Evolutionary conservation across 2,329 filamentous ascomycete species (phyloP).

Genomic region (Sporothrix sp.): DNA sequence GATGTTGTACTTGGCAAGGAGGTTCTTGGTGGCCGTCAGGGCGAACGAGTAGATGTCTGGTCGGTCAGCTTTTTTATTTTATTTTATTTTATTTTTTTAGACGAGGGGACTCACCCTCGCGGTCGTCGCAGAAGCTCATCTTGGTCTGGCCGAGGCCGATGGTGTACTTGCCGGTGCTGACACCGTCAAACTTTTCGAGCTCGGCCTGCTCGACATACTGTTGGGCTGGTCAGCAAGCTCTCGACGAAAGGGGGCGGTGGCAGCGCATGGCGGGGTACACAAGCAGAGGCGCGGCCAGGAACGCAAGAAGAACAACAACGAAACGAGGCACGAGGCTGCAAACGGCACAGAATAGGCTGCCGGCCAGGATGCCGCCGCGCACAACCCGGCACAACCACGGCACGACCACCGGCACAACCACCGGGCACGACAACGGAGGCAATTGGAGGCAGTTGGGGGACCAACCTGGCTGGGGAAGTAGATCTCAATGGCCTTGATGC

Average conservation of each 20-base stretch:
- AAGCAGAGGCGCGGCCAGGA: not conserved
- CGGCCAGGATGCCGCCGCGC: too few species aligned
- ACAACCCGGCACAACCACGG: too few species aligned
- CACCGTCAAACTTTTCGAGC: slow-evolving; percentile 80
- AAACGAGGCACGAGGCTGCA: not conserved
- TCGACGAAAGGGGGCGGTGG: too few species aligned
- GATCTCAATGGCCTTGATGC: slow-evolving; percentile 87
- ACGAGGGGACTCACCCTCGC: slow-evolving; percentile 45
- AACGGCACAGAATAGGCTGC: too few species aligned
- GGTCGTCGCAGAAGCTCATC: slow-evolving; percentile 87
- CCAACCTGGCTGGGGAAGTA: slow-evolving; percentile 79
- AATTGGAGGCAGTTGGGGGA: slow-evolving; percentile 18
- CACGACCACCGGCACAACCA: too few species aligned
- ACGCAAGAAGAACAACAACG: slow-evolving; percentile 1
- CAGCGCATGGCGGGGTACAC: slow-evolving; percentile 6
- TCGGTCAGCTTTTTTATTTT: too few species aligned
- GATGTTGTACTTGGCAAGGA: slow-evolving; percentile 75
- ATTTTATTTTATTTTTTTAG: not conserved
- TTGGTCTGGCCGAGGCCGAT: slow-evolving; percentile 85
- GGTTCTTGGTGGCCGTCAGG: slow-evolving; percentile 66
- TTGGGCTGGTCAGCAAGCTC: slow-evolving; percentile 1
- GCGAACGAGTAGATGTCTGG: slow-evolving; percentile 81
- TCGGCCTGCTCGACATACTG: slow-evolving; percentile 78
- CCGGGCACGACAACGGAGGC: not conserved
- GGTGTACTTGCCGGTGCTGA: slow-evolving; percentile 75